Base-by-base conservation (phyloP, 768 basidiomycete genomes). In the Amanita molliuscula region DNA sequence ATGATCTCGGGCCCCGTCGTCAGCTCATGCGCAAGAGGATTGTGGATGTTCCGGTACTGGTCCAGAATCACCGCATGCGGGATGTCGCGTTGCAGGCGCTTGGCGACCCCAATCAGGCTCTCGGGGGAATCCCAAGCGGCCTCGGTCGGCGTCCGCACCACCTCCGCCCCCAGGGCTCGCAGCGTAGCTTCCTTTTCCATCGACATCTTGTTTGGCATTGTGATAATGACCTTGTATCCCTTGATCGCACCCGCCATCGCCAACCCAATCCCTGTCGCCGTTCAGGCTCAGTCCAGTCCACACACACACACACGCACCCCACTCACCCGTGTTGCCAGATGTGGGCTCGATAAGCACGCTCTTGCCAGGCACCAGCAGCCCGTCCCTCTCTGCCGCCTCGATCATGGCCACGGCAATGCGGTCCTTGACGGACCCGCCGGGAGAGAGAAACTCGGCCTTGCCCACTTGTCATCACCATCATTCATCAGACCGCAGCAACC, bases 321-420 rank as follows among this genome's bases (percentile, higher is more conserved):
- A 55, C 49, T 61, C 58, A 90, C 92, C 93, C n/a, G 93, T 95
- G 59, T 96, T 95, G 18, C 92, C 92, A 9, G 88, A 90, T 7
- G 89, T 96, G 0, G 96, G 91, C 63, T 99, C 96, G 53, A 99
- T 94, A 50, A 98, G 81, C 46, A 94, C 81, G 56, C 88, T 91
- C 66, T 89, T 74, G 0, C 93, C 93, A 1, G 88, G 88, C 31
- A 89, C 74, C 35, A 99, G 78, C 44, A 72, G 81, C 29, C 93
- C 94, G 29, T 90, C 83, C 48, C 74, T 73, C 72, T 99, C 96
- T 5, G 95, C 96, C n/a, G 84, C 78, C 55, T 92, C 84, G 1
- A 98, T 80, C 95, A 99, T 99, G 9, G 90, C 82, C 64, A 91
- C 94, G 23, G 93, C 94, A 47, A 98, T 95, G 52, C 94, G 74